A percentile compares a stretch with the other conserved stretches of the same genome.
These are phyloP conservation scores for Ceratocystis papillata DNA, from an alignment of 2,329 filamentous ascomycete genomes.

Conservation along the genomic window DNA sequence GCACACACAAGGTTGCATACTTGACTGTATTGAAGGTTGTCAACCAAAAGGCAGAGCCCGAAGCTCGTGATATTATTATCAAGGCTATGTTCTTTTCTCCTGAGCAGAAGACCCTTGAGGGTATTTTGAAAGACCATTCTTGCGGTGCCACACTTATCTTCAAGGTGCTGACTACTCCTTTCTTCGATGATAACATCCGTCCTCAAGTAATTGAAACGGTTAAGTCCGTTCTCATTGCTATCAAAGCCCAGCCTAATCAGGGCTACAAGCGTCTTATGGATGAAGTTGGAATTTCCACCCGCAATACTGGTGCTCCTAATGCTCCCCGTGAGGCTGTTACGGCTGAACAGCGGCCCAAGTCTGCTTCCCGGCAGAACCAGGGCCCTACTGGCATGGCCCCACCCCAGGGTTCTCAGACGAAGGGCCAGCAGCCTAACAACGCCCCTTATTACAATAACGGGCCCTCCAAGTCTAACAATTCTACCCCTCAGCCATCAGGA, in stretches of 20 bases:
- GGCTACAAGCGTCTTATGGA: conserved; percentile 99
- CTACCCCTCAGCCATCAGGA: conserved; percentile 22
- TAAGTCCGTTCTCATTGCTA: conserved; percentile 71
- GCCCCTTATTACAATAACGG: conserved; percentile 44
- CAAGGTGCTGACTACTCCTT: conserved; percentile 94
- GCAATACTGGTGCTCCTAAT: conserved; percentile 37
- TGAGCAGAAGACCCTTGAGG: conserved; percentile 76
- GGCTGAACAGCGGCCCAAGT: conserved; percentile 44
- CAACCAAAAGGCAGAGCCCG: conserved; percentile 89
- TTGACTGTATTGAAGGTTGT: conserved; percentile 95
- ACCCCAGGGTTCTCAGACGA: conserved; percentile 30
- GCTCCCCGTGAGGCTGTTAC: conserved; percentile 37
- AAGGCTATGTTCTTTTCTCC: conserved; percentile 86
- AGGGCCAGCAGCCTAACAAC: conserved; percentile 25
- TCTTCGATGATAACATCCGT: conserved; percentile 87
- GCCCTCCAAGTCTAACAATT: conserved; percentile 35
- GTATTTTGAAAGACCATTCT: conserved; percentile 79
- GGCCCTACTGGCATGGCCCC: conserved; percentile 37
- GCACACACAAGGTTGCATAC: conserved; percentile 97
- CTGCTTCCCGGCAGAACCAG: conserved; percentile 44
- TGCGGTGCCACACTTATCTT: conserved; percentile 95
- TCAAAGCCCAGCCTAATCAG: conserved; percentile 88
- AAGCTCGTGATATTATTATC: conserved; percentile 80
- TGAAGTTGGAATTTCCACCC: conserved; percentile 79
- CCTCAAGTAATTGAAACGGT: conserved; percentile 84